Percentiles rank a stretch among this genome's conserved stretches.
These are phyloP conservation scores for Fragilaria crotonensis DNA, from an alignment of 108 stramenopile species.

Conservation along the genomic window DNA sequence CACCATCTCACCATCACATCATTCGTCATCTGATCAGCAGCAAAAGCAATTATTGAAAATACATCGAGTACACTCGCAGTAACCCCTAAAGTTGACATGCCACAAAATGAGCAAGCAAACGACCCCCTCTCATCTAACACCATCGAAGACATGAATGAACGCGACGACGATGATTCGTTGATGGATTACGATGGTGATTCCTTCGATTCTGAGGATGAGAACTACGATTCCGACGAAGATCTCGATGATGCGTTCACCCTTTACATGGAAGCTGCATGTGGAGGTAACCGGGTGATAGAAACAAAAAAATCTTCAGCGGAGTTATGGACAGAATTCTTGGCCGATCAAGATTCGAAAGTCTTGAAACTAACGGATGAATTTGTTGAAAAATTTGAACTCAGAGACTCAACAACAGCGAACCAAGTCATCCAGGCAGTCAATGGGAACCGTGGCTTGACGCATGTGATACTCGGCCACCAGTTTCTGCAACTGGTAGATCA, in stretches of 20 bases:
- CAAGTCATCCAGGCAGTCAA: background rate
- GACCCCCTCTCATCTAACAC: no score
- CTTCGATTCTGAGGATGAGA: constrained; percentile 2
- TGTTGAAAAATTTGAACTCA: background rate
- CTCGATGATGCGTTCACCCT: background rate
- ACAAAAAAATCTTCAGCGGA: background rate
- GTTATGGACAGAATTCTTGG: background rate
- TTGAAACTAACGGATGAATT: constrained; percentile 5
- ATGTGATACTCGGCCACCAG: background rate
- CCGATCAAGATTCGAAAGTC: background rate
- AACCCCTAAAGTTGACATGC: no score
- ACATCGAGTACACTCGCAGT: no score
- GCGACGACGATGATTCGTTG: background rate
- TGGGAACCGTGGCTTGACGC: constrained; percentile 6
- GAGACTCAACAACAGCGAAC: background rate
- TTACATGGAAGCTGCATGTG: background rate
- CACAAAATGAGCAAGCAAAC: no score
- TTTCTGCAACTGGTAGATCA: background rate
- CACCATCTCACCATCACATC: no score
- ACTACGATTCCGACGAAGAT: constrained; percentile 2
- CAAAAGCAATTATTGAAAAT: no score
- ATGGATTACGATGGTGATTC: background rate
- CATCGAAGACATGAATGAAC: no score
- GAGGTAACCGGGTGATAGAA: background rate
- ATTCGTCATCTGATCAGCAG: no score